Percentiles rank a stretch among this genome's conserved stretches.
These are phyloP conservation scores for Ophiostoma australiae DNA, from an alignment of 2,329 filamentous ascomycete genomes.

Conservation along the genomic window DNA sequence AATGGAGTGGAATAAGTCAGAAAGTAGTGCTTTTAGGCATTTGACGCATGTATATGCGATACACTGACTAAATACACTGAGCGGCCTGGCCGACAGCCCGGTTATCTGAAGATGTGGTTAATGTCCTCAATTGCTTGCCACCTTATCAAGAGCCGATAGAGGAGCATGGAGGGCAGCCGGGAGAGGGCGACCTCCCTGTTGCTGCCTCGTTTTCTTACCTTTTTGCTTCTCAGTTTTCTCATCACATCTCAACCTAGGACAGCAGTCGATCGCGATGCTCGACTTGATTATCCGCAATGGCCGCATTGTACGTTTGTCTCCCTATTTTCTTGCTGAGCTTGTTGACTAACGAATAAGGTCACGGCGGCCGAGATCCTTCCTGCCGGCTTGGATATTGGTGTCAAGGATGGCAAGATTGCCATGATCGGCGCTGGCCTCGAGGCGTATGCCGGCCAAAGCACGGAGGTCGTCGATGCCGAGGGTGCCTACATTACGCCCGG, in stretches of 20 bases:
- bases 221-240: no score
- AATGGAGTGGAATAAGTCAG: not conserved
- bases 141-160: constrained; percentile 11
- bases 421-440: constrained; percentile 38
- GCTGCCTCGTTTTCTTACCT: not conserved
- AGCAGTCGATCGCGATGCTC: constrained; percentile 26
- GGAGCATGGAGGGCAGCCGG: not conserved
- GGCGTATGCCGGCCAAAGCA: constrained; percentile 31
- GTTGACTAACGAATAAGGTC: not conserved
- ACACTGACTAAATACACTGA: not conserved
- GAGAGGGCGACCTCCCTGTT: not conserved
- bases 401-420: constrained; percentile 42
- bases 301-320: constrained; percentile 33
- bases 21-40: not conserved
- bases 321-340: not conserved
- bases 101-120: not conserved
- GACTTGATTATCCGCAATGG: constrained; percentile 44
- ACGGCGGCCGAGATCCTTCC: constrained; percentile 38
- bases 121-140: not conserved
- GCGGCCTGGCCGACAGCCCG: constrained; percentile 3
- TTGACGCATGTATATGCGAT: no score
- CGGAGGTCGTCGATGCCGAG: constrained; percentile 39
- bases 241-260: not conserved
- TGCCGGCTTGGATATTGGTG: constrained; percentile 39
- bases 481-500: constrained; percentile 42